Conservation (phyloP, 2,329 filamentous ascomycete genomes). For the Pyrenochaeta sp. region DNA sequence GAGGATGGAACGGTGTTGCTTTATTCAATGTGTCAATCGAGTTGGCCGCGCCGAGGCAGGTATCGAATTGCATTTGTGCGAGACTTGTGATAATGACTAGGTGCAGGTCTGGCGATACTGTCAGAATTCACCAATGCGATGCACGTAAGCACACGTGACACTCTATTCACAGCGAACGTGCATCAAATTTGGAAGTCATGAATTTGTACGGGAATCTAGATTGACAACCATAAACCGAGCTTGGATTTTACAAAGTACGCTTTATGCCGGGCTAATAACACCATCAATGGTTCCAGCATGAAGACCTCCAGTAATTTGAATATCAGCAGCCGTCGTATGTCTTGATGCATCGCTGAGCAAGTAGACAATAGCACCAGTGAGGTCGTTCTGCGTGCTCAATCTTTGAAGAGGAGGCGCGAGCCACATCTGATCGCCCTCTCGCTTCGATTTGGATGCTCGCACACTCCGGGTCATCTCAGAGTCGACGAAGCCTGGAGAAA, state of each 20-base stretch:
- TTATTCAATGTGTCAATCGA: too few relatives aligned
- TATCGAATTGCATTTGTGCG: too few relatives aligned
- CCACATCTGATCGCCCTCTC: slow-evolving; percentile 22
- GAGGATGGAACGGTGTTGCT: too few relatives aligned
- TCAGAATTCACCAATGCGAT: too few relatives aligned
- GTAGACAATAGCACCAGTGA: slow-evolving; percentile 54
- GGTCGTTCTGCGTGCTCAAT: slow-evolving; percentile 53
- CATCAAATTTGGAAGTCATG: too few relatives aligned
- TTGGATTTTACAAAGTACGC: not conserved
- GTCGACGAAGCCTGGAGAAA: slow-evolving; percentile 45
- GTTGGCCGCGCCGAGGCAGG: too few relatives aligned
- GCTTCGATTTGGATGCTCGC: slow-evolving; percentile 20
- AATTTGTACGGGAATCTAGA: not conserved
- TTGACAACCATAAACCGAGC: not conserved
- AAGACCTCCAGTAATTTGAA: slow-evolving; percentile 55
- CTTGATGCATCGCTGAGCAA: slow-evolving; percentile 54
- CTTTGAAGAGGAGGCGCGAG: slow-evolving; percentile 47
- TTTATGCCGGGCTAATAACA: slow-evolving; percentile 9
- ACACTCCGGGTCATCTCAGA: slow-evolving; percentile 32
- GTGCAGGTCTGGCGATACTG: too few relatives aligned
- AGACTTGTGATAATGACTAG: too few relatives aligned
- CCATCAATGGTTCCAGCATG: slow-evolving; percentile 21
- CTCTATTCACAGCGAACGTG: too few relatives aligned
- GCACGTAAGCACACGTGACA: too few relatives aligned
- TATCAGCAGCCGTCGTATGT: slow-evolving; percentile 55